Evolutionary conservation across 2,329 filamentous ascomycete genomes (phyloP).

Genomic region (Pseudogymnoascus destructans): DNA sequence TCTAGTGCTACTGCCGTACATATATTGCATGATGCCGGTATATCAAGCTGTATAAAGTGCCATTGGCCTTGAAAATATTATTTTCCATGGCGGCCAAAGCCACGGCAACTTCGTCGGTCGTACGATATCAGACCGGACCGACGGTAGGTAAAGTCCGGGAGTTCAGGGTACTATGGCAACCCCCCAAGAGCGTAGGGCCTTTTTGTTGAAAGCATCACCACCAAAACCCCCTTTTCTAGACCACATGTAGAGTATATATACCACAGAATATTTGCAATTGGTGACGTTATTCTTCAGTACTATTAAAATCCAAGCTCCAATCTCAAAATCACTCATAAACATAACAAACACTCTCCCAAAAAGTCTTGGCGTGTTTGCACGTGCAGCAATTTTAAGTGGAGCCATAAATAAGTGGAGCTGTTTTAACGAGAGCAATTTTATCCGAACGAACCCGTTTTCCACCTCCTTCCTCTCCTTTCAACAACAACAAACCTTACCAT

Average conservation of each 20-base stretch:
- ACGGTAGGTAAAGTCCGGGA: conserved; percentile 2
- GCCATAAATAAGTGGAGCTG: conserved; percentile 1
- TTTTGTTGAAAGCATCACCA: not conserved
- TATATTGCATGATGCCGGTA: not conserved
- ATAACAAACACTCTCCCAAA: not conserved
- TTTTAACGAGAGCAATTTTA: conserved; percentile 9
- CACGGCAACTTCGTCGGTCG: conserved; percentile 6
- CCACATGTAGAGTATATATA: not conserved
- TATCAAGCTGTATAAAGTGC: not conserved
- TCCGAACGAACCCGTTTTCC: conserved; percentile 9
- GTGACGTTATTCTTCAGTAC: not conserved
- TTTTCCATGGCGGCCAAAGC: conserved; percentile 3
- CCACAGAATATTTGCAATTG: not conserved
- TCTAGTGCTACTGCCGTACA: not conserved
- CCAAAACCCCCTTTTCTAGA: not conserved
- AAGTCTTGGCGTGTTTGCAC: conserved; percentile 7
- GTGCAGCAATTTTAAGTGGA: conserved; percentile 9
- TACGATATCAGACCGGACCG: conserved; percentile 8
- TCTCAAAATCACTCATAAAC: not conserved
- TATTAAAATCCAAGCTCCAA: not conserved
- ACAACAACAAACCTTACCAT: conserved; percentile 7
- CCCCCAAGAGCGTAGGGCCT: not conserved
- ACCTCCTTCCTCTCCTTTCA: conserved; percentile 10
- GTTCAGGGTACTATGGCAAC: conserved; percentile 9
- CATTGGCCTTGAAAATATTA: not conserved